Conservation (phyloP, 257 asterid species). For the Jasminum sambac region DNA sequence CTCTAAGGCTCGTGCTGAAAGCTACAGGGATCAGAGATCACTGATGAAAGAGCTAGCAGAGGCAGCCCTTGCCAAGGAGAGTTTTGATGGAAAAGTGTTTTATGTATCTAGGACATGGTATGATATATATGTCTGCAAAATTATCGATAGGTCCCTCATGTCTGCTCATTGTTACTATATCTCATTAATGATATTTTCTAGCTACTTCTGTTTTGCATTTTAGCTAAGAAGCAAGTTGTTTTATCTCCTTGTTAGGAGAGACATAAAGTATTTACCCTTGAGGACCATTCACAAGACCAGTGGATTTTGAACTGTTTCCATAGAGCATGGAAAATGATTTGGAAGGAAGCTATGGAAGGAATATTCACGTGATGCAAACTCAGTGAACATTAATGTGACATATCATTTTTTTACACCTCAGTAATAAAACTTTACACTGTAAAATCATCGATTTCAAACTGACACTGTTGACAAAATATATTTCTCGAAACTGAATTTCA, state of each 20-base stretch:
- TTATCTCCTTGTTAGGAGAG: not conserved
- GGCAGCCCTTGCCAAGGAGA: slow-evolving; percentile 81
- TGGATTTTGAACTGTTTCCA: slow-evolving; percentile 1
- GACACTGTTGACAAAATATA: not conserved
- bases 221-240: slow-evolving; percentile 3
- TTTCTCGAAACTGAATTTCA: not conserved
- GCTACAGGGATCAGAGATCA: slow-evolving; percentile 71
- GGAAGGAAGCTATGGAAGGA: not conserved
- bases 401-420: not conserved
- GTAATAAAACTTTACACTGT: not conserved
- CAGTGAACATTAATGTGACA: not conserved
- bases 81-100: slow-evolving; percentile 56
- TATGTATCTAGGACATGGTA: slow-evolving; percentile 89
- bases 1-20: slow-evolving; percentile 62
- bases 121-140: slow-evolving; percentile 12
- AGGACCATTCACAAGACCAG: not conserved
- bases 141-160: slow-evolving; percentile 5
- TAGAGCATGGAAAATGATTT: not conserved
- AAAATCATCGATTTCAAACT: not conserved
- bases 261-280: not conserved
- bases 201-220: slow-evolving; percentile 16
- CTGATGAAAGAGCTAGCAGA: slow-evolving; percentile 89
- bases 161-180: slow-evolving; percentile 8
- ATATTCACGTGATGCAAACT: not conserved
- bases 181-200: slow-evolving; percentile 16